Percentiles rank a stretch among this genome's conserved stretches.
These are phyloP conservation scores for Nakazawaea peltata DNA, from an alignment of 805 yeast species.

Conservation along the genomic window DNA sequence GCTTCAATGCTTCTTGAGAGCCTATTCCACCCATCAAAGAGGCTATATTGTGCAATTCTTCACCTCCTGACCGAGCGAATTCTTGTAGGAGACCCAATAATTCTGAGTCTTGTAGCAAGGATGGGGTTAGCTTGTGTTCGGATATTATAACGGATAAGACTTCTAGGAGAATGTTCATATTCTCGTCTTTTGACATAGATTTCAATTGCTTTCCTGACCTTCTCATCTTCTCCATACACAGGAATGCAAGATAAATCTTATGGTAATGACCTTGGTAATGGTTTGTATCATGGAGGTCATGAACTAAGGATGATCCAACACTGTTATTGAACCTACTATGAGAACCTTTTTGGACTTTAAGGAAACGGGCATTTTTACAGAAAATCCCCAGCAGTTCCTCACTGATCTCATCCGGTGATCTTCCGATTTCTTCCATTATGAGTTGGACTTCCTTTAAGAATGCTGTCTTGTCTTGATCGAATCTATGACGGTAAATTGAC, in stretches of 20 bases:
- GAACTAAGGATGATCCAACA: conserved; percentile 6
- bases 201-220: conserved; percentile 14
- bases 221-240: conserved; percentile 22
- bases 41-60: conserved; percentile 47
- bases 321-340: conserved; percentile 14
- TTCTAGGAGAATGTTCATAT: too few species aligned
- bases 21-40: conserved; percentile 79
- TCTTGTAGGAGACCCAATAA: conserved; percentile 26
- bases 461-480: conserved; percentile 34
- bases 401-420: conserved; percentile 22
- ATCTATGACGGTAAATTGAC: conserved; percentile 47
- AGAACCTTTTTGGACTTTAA: conserved; percentile 44
- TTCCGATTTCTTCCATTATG: conserved; percentile 20
- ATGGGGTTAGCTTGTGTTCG: too few species aligned
- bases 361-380: conserved; percentile 50
- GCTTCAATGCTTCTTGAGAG: conserved; percentile 76
- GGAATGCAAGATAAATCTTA: conserved; percentile 34
- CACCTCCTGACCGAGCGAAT: conserved; percentile 30
- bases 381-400: conserved; percentile 36
- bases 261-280: conserved; percentile 5
- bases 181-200: conserved; percentile 16
- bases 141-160: too few species aligned
- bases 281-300: too few species aligned
- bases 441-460: conserved; percentile 28
- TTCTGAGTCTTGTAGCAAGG: not conserved